Base-by-base conservation (phyloP, 352 stramenopile genomes). In the Phytophthora macrochlamydospora region DNA sequence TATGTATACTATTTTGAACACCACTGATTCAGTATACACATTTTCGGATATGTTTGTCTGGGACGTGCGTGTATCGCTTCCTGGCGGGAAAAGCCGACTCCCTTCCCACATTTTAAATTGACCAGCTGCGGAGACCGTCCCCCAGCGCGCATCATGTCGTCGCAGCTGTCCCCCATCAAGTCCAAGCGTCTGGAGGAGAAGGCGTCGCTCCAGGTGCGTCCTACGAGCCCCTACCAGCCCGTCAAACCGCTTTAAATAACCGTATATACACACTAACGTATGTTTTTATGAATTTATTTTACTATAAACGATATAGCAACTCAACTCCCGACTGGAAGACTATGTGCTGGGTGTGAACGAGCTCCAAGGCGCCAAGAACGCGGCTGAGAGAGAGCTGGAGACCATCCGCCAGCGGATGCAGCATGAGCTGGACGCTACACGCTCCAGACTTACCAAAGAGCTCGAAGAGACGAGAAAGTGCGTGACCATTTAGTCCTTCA, bases 171-270 rank as follows among this genome's bases (percentile, higher is more conserved):
- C 32, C 86, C 86, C 33, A 94, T 94, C 62, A 94, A 94, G 69
- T 91, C 83, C 31, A 92, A 92, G 81, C 81, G 86, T 11, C 74
- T 94, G 61, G 86, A 94, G 71, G 86, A 94, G 64, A 94, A 94
- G 65, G 73, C 77, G 40, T 88, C 86, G 60, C 81, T 94, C 30
- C 86, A 94, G 79, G 82, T 89, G 56, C 51, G 66, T 75, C 3
- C 32, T 45, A 7, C 11, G n/a, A 37, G 9, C 44, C 18, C 14
- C 38, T 8, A n/a, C 18, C 38, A n/a, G 46, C 8, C 30, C 18
- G 18, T 18, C 4, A 45, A 62, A 51, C 8, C 28, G 12, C n/a
- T 40, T n/a, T 3, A 30, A 55, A 61, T 59, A 30, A 56, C 42
- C 52, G 7, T 55, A 58, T 40, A 59, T 11, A 33, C 0, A 13